These are phyloP conservation scores for Yamadazyma pseudoaaseri DNA, from an alignment of 1,139 yeast genomes.

Conservation along the genomic window DNA sequence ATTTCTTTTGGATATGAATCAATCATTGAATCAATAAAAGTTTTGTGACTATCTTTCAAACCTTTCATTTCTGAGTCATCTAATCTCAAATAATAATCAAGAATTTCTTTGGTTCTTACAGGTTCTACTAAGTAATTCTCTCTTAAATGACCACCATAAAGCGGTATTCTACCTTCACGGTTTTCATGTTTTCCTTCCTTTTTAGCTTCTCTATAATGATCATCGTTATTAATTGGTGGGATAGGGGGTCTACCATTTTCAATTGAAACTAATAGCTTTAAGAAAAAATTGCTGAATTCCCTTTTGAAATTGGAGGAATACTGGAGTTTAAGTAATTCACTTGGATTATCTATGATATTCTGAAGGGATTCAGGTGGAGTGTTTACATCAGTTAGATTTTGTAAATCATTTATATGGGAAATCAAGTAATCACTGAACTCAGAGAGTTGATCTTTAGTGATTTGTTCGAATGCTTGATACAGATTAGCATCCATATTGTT, in stretches of 20 bases:
- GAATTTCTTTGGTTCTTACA: constrained; percentile 25
- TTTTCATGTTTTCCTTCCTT: constrained; percentile 20
- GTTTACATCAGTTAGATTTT: too few species aligned
- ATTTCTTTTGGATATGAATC: constrained; percentile 22
- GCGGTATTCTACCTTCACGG: constrained; percentile 25
- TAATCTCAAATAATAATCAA: constrained; percentile 22
- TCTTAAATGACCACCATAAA: constrained; percentile 36
- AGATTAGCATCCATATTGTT: neutral
- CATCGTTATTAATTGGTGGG: constrained; percentile 24
- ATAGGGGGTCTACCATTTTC: constrained; percentile 23
- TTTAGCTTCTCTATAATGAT: constrained; percentile 24
- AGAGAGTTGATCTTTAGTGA: neutral
- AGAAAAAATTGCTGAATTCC: constrained; percentile 19
- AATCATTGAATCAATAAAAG: constrained; percentile 21
- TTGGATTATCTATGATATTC: constrained; percentile 18
- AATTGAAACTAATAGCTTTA: constrained; percentile 16
- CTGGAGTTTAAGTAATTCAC: constrained; percentile 11
- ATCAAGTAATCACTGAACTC: constrained; percentile 5
- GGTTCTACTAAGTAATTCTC: constrained; percentile 31
- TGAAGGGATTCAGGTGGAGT: too few species aligned
- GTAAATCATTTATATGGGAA: constrained; percentile 12
- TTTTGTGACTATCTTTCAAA: constrained; percentile 21
- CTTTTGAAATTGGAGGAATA: constrained; percentile 19
- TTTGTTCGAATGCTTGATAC: neutral
- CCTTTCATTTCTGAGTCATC: constrained; percentile 19